Percentiles rank a stretch among this genome's conserved stretches.
phyloP scores from a whole-genome alignment of 306 rosid genomes.

The Sicyos edulis region DNA sequence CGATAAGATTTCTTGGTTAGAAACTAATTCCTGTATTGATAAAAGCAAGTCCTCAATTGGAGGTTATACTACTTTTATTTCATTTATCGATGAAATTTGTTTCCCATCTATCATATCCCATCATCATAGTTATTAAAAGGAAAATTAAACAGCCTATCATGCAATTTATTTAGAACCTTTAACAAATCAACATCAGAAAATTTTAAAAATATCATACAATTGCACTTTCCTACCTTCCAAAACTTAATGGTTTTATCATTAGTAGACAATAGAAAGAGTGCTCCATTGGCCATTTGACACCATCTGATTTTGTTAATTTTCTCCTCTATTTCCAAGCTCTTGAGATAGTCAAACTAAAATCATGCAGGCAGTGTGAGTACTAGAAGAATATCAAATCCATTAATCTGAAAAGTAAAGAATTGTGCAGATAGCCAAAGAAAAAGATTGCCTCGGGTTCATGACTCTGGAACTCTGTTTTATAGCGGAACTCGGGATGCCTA shows the following conservation, averaged over 20 bases:
- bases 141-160: not conserved
- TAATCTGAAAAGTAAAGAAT: conserved; percentile 7
- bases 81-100: too few species aligned
- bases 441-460: conserved; percentile 89
- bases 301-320: conserved; percentile 99
- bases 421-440: conserved; percentile 17
- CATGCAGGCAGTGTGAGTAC: conserved; percentile 12
- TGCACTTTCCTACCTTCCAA: conserved; percentile 74
- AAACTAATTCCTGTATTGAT: not conserved
- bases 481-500: conserved; percentile 98
- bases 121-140: not conserved
- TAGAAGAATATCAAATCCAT: conserved; percentile 20
- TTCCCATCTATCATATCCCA: too few species aligned
- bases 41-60: not conserved
- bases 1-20: not conserved
- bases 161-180: not conserved
- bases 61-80: too few species aligned
- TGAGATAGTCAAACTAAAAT: conserved; percentile 92
- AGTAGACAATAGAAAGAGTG: conserved; percentile 86
- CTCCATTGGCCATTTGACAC: conserved; percentile 96
- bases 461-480: conserved; percentile 99
- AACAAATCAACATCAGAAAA: not conserved
- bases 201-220: not conserved
- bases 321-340: conserved; percentile 99
- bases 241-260: conserved; percentile 93